Evolutionary conservation across 2,329 filamentous ascomycete genomes (phyloP).

Genomic region (Ramichloridium luteum): DNA sequence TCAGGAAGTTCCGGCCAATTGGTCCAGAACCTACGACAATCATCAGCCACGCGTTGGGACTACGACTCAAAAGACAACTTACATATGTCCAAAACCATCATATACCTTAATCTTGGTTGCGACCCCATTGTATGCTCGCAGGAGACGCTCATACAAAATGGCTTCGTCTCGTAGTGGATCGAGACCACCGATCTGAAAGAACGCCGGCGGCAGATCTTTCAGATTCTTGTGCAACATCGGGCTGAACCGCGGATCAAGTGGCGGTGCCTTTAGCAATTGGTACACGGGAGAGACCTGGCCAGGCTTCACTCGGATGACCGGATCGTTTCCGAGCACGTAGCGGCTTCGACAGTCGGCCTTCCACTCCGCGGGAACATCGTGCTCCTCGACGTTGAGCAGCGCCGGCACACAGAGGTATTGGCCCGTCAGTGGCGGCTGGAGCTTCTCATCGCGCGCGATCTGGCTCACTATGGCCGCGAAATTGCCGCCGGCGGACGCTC

Average conservation of each 20-base stretch:
- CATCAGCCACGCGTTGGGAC: not conserved
- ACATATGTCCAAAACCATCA: conserved; percentile 25
- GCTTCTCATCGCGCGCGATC: conserved; percentile 29
- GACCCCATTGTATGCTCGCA: conserved; percentile 32
- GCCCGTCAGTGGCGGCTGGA: conserved; percentile 35
- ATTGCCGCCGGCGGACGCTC: conserved; percentile 35
- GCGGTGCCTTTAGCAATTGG: conserved; percentile 1
- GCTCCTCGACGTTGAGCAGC: conserved; percentile 27
- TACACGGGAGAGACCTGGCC: conserved; percentile 1
- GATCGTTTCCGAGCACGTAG: conserved; percentile 29
- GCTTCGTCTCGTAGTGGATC: conserved; percentile 42
- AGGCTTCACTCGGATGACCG: conserved; percentile 17
- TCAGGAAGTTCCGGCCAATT: conserved; percentile 11
- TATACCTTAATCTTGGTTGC: conserved; percentile 34
- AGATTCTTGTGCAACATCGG: conserved; percentile 13
- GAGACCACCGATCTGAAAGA: conserved; percentile 39
- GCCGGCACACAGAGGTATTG: conserved; percentile 26
- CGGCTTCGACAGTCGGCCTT: conserved; percentile 26
- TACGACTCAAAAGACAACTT: not conserved
- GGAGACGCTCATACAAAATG: conserved; percentile 37
- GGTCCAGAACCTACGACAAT: conserved; percentile 5
- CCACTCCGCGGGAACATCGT: conserved; percentile 31
- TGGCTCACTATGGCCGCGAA: conserved; percentile 30
- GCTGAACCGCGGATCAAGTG: conserved; percentile 5
- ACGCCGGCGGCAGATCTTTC: conserved; percentile 31